Evolutionary conservation across 192 early-diverging fungal species (phyloP), one percentile per base, ranked within the genome.

Genomic region (Powellomyces hirtus): DNA sequence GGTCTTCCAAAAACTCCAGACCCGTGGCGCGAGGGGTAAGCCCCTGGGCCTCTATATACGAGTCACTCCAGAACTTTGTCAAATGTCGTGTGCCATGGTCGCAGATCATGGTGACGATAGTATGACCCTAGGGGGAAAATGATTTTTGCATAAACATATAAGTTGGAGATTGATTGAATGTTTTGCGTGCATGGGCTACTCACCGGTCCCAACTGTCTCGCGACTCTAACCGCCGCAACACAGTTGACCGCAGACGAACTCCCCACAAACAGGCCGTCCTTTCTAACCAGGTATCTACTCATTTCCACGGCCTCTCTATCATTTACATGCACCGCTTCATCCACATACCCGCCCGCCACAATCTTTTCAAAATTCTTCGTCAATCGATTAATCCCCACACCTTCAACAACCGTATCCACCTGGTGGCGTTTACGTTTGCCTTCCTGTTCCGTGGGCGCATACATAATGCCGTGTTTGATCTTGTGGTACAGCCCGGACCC

Each of bases 371-470:
- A 94, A 69, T 98, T 98, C 8, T 81, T 75, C 4, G 97, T 98
- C 64, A 96, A 62, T 13, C 97, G 86, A 77, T 97, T 98, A 64
- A 97, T 89, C 0, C 97, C 97, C 7, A 98, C 86, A 4, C 97
- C 97, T 77, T 98, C 97, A 0, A 98, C 93, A 27, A 98, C 84
- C 31, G 97, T 91, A 69, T 98, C 97, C n/a, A 97, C 91, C 71
- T 98, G 97, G 75, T 98, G 94, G 7, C 97, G 88, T 49, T 83
- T 81, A 27, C 97, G 75, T 6, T 84, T 90, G 8, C 97, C 97
- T 70, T 98, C 97, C 36, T 87, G 83, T 70, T 98, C 95, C 1
- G 82, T 86, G 0, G 85, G 82, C 4, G 93, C 80, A 78, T 94
- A 98, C 92, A 98, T 89, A 68, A 95, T 85, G 49, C 89, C 89